Percentiles rank a stretch among this genome's conserved stretches.
These are phyloP conservation scores for Beauveria pseudobassiana DNA, from an alignment of 2,329 filamentous ascomycete species.

Conservation along the genomic window DNA sequence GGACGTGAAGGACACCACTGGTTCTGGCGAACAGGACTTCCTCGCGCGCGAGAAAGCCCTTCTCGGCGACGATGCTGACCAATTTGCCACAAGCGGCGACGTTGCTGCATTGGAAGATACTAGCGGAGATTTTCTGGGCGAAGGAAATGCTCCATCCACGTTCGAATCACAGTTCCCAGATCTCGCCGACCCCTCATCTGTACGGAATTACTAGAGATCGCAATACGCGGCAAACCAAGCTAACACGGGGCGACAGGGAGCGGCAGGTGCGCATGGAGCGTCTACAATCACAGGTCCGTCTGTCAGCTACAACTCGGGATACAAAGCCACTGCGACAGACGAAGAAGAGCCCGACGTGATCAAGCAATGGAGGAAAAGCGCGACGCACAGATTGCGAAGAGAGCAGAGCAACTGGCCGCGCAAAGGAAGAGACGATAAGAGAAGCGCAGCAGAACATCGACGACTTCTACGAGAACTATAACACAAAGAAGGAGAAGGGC, in stretches of 20 bases:
- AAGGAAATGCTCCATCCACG: conserved; percentile 45
- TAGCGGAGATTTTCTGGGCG: conserved; percentile 65
- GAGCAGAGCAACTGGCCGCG: conserved; percentile 72
- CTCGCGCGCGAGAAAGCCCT: conserved; percentile 83
- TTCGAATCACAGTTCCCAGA: conserved; percentile 93
- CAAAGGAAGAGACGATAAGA: conserved; percentile 77
- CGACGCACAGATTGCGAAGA: conserved; percentile 73
- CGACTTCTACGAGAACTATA: conserved; percentile 99
- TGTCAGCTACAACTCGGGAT: conserved; percentile 55
- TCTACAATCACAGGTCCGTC: conserved; percentile 63
- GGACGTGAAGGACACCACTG: conserved; percentile 45
- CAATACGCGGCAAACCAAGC: conserved; percentile 10
- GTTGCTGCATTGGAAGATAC: conserved; percentile 55
- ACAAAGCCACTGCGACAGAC: conserved; percentile 48
- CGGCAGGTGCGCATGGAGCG: conserved; percentile 21
- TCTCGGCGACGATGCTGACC: conserved; percentile 86
- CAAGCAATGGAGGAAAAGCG: conserved; percentile 88
- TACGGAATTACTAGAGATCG: conserved; percentile 16
- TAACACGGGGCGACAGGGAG: conserved; percentile 19
- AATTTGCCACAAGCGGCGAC: conserved; percentile 76
- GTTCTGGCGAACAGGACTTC: conserved; percentile 67
- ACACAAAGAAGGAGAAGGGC: conserved; percentile 92
- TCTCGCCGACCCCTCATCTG: conserved; percentile 41
- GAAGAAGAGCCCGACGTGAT: conserved; percentile 87
- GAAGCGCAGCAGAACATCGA: conserved; percentile 93